phyloP scores from a whole-genome alignment of 2,329 filamentous ascomycete species.

The Alternaria sp. region DNA sequence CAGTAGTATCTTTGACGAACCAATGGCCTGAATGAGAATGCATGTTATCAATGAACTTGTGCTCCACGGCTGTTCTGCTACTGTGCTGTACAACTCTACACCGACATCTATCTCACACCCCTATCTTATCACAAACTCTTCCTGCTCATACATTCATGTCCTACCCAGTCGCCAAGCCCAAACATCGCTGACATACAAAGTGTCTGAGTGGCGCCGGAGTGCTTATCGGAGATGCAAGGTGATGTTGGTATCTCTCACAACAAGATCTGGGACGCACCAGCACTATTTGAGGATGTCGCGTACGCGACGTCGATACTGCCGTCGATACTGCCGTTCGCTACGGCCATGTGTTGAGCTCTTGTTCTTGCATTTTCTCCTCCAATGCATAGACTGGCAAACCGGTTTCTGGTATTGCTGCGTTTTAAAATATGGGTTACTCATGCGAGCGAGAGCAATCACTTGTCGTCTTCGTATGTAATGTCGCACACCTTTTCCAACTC shows the following conservation, averaged over 20 bases:
- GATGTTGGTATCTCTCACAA: background rate
- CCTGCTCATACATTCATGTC: background rate
- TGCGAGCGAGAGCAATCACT: constrained; percentile 13
- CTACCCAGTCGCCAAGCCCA: background rate
- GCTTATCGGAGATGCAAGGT: background rate
- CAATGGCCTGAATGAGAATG: constrained; percentile 20
- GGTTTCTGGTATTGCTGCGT: background rate
- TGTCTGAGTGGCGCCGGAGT: background rate
- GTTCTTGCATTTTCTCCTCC: background rate
- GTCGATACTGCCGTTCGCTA: background rate
- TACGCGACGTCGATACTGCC: background rate
- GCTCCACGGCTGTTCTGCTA: background rate
- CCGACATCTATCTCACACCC: background rate
- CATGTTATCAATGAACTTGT: constrained; percentile 11
- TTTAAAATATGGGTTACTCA: background rate
- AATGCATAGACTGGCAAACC: background rate
- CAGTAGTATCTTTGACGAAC: constrained; percentile 10
- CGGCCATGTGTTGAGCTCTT: background rate
- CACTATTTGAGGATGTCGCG: background rate
- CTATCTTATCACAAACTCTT: background rate
- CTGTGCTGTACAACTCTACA: background rate
- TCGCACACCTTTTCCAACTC: constrained; percentile 61
- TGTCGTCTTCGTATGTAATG: constrained; percentile 34
- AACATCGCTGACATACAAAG: background rate
- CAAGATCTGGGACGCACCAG: background rate